Conservation (phyloP, 2,329 filamentous ascomycete genomes). For the Bimuria novae-zelandiae region DNA sequence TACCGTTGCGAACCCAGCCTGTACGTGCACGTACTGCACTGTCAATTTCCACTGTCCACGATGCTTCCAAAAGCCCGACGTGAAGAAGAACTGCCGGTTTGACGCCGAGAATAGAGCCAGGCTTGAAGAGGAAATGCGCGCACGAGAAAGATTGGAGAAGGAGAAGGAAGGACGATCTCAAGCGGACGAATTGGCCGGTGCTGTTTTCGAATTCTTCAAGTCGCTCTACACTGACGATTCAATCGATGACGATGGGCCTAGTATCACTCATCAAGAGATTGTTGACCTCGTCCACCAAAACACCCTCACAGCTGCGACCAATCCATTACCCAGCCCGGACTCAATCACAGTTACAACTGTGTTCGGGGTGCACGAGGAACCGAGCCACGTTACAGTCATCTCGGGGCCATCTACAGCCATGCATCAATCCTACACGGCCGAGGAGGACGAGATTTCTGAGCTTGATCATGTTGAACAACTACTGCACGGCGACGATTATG, state of each 20-base stretch:
- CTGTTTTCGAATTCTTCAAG: slow-evolving; percentile 41
- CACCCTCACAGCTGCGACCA: neutral
- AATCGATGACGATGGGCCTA: neutral
- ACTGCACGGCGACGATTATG: neutral
- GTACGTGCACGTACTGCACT: slow-evolving; percentile 47
- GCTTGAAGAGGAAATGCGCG: slow-evolving; percentile 35
- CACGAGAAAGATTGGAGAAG: slow-evolving; percentile 34
- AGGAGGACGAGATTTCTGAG: neutral
- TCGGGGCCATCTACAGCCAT: slow-evolving; percentile 18
- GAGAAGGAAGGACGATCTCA: slow-evolving; percentile 41
- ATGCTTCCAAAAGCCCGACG: slow-evolving; percentile 40
- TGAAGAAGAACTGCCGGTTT: slow-evolving; percentile 42
- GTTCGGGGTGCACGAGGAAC: slow-evolving; percentile 41
- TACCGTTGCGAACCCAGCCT: slow-evolving; percentile 33
- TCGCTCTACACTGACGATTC: slow-evolving; percentile 28
- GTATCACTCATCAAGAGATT: slow-evolving; percentile 11
- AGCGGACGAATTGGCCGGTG: slow-evolving; percentile 42
- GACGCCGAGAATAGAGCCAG: slow-evolving; percentile 42
- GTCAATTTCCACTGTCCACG: slow-evolving; percentile 47
- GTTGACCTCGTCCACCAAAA: slow-evolving; percentile 9
- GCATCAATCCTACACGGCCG: neutral
- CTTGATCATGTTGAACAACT: neutral
- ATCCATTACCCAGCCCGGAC: slow-evolving; percentile 33
- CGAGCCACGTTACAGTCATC: slow-evolving; percentile 36
- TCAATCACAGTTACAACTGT: slow-evolving; percentile 42